These are phyloP conservation scores for Fulvia fulva DNA, from an alignment of 2,329 filamentous ascomycete species.

Conservation along the genomic window DNA sequence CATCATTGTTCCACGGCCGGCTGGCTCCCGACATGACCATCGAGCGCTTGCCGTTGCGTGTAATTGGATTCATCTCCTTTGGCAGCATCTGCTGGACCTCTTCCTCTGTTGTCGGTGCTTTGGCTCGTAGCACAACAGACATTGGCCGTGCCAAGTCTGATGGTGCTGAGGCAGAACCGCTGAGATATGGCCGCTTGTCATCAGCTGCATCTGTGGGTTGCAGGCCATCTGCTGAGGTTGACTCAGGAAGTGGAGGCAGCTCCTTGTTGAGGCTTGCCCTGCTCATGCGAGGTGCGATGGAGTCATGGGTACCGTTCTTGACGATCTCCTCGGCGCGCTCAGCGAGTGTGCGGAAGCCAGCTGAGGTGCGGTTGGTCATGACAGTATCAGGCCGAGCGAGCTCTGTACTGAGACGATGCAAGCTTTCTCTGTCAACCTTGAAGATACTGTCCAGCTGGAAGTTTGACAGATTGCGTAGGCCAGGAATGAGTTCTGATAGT, in stretches of 20 bases:
- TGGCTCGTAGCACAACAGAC: slow-evolving; percentile 29
- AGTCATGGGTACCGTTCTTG: slow-evolving; percentile 36
- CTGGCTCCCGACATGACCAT: slow-evolving; percentile 35
- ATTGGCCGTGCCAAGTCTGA: slow-evolving; percentile 28
- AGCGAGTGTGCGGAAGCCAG: slow-evolving; percentile 36
- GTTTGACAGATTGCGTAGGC: slow-evolving; percentile 35
- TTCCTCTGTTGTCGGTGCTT: slow-evolving; percentile 30
- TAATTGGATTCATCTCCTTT: slow-evolving; percentile 32
- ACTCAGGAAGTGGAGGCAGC: slow-evolving; percentile 34
- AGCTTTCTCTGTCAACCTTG: slow-evolving; percentile 34
- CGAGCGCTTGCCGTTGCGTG: slow-evolving; percentile 31
- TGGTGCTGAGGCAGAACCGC: slow-evolving; percentile 32
- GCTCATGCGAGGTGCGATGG: slow-evolving; percentile 21
- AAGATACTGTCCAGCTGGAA: slow-evolving; percentile 37
- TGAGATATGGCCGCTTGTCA: slow-evolving; percentile 28
- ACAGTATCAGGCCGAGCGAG: slow-evolving; percentile 30
- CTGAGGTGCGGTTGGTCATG: slow-evolving; percentile 34
- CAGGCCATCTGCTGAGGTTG: slow-evolving; percentile 24
- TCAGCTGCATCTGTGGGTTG: slow-evolving; percentile 14
- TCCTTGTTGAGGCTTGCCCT: slow-evolving; percentile 32
- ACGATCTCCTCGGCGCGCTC: slow-evolving; percentile 37
- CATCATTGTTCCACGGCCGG: slow-evolving; percentile 47
- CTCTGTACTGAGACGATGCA: slow-evolving; percentile 24
- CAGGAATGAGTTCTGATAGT: slow-evolving; percentile 44
- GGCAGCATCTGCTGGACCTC: slow-evolving; percentile 31